Base-by-base conservation (phyloP, 2,329 filamentous ascomycete genomes). In the Cordyceps cateniannulata region DNA sequence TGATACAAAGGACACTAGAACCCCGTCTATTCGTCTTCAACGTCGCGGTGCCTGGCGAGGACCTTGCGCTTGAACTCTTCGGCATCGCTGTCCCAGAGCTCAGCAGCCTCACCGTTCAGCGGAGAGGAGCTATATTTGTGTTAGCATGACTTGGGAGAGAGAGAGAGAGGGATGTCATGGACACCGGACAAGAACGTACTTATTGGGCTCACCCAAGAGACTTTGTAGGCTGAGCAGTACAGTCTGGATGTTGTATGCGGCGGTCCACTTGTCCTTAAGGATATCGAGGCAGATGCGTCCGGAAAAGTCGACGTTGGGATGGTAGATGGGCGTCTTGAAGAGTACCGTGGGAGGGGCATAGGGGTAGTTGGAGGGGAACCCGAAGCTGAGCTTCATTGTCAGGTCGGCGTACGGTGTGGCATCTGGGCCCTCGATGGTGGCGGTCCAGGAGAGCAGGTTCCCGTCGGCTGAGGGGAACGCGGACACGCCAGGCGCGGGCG, bases 311-410 rank as follows among this genome's bases (percentile, higher is more conserved):
- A 99, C 91, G 69, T 99, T 99, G 59, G 95, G 95, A 76, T 99
- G 95, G 81, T 98, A 99, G 77, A 99, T 97, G 42, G 95, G 95
- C 7, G 96, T 99, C 80, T 93, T 96, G 86, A 97, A 99, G 62
- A 96, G 83, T 20, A 99, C 95, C 2, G 89, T 91, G 0, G 95
- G 95, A 24, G 95, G 85, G 1, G 88, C 85, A 74, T 97, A 97
- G 10, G 95, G 95, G 73, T 99, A 99, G 78, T 93, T 96, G 68
- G 84, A 80, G 9, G 93, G 92, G 76, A 98, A 99, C 52, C 86
- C 82, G 73, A 99, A 93, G 67, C 87, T 89, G 67, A 99, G 89
- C 80, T 97, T 98, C 78, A 99, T 89, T 52, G 85, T 90, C 59
- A 98, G 84, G 66, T 86, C 86, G 42, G 90, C 87, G 75, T 99